A percentile compares a stretch with the other conserved stretches of the same genome.
These are phyloP conservation scores for Eucalyptus pumila DNA, from an alignment of 345 rosid genomes.

Conservation along the genomic window DNA sequence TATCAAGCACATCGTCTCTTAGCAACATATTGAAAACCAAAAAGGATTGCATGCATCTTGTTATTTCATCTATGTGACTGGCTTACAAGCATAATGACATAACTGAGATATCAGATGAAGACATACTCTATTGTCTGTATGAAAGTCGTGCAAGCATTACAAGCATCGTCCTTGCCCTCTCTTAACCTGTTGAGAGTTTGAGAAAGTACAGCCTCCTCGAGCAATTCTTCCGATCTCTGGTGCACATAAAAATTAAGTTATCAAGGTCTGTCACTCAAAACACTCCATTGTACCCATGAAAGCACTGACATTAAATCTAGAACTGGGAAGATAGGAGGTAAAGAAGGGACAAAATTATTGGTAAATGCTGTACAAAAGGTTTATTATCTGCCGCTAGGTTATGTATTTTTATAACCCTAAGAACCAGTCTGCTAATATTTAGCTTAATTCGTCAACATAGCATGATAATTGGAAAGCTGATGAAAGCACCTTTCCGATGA, in stretches of 20 bases:
- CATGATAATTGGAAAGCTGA: neutral
- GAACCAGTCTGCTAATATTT: neutral
- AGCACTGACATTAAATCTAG: neutral
- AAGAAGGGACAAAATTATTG: neutral
- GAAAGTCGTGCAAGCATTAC: constrained; percentile 50
- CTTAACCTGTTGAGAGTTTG: constrained; percentile 64
- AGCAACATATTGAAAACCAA: neutral
- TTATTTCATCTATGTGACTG: neutral
- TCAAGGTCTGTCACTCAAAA: neutral
- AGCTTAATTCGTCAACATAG: neutral
- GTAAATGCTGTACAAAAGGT: neutral
- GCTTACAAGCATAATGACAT: neutral
- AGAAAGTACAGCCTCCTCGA: constrained; percentile 85
- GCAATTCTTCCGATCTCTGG: constrained; percentile 95
- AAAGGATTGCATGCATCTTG: neutral
- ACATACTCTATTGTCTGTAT: constrained; percentile 82
- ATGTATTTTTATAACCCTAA: neutral
- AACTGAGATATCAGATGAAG: neutral
- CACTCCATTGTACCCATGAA: neutral
- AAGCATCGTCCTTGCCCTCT: constrained; percentile 8
- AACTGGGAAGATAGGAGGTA: neutral
- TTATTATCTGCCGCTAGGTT: neutral
- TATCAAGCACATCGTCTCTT: neutral
- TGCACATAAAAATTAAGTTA: neutral
- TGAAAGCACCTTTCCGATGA: neutral